These are phyloP conservation scores for Effrenium voratum DNA, from an alignment of 73 alveolate species.

Conservation along the genomic window DNA sequence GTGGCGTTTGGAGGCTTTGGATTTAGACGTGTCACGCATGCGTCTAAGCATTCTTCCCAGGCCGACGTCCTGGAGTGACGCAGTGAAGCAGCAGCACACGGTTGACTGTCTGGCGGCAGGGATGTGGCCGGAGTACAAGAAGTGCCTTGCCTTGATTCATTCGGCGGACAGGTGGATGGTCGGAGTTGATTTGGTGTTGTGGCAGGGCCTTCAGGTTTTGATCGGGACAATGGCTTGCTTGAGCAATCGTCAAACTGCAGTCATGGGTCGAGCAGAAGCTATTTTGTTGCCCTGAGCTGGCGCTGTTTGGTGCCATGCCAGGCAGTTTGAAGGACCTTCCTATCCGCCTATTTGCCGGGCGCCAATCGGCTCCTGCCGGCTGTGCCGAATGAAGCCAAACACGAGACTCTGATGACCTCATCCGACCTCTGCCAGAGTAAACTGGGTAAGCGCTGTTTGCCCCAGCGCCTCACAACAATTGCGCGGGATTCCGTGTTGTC, in stretches of 20 bases:
- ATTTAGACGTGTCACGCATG: not conserved
- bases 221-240: too few relatives aligned
- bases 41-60: not conserved
- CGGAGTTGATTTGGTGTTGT: not conserved
- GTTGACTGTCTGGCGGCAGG: conserved; percentile 30
- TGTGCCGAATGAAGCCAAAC: too few relatives aligned
- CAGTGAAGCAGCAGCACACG: not conserved
- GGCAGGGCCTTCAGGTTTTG: not conserved
- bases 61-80: not conserved
- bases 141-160: not conserved
- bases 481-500: too few relatives aligned
- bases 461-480: too few relatives aligned
- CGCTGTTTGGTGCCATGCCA: too few relatives aligned
- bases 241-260: not conserved
- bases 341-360: too few relatives aligned
- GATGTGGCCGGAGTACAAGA: conserved; percentile 3
- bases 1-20: not conserved
- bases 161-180: not conserved
- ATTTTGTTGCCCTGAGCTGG: not conserved
- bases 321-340: not conserved
- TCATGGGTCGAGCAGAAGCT: not conserved
- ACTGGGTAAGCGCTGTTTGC: too few relatives aligned
- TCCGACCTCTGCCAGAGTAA: too few relatives aligned
- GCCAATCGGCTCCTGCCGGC: too few relatives aligned
- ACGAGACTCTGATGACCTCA: too few relatives aligned